phyloP scores from a whole-genome alignment of 441 rosid species.

The Isatis lusitanica region DNA sequence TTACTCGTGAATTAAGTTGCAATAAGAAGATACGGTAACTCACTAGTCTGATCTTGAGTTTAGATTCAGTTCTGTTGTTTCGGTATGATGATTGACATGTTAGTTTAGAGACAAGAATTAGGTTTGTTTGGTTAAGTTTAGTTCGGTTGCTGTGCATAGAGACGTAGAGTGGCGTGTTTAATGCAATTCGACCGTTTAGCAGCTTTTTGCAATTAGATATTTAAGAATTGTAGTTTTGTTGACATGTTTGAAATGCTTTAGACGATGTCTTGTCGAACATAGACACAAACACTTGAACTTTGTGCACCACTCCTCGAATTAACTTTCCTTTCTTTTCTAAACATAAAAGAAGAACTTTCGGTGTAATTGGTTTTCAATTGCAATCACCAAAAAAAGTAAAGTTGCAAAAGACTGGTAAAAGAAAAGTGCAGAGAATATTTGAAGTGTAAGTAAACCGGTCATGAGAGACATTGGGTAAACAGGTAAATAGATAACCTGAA shows the following conservation, averaged over 20 bases:
- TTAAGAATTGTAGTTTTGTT: conserved; percentile 29
- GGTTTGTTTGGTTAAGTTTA: neutral
- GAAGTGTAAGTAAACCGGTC: conserved; percentile 29
- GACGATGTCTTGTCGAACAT: conserved; percentile 34
- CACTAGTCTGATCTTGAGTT: neutral
- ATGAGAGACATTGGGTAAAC: conserved; percentile 29
- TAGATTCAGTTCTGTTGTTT: neutral
- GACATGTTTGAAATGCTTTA: conserved; percentile 29
- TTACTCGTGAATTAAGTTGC: neutral
- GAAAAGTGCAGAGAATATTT: conserved; percentile 39
- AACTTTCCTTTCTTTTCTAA: neutral
- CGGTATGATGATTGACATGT: neutral
- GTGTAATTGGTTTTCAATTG: conserved; percentile 25
- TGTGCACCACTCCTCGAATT: conserved; percentile 34
- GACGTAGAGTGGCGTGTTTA: conserved; percentile 20
- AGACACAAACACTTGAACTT: conserved; percentile 36
- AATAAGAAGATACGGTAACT: neutral
- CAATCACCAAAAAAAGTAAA: conserved; percentile 22
- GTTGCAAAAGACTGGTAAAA: conserved; percentile 34
- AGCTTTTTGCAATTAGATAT: conserved; percentile 29
- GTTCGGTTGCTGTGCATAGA: conserved; percentile 11
- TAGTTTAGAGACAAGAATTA: neutral
- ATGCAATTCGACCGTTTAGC: conserved; percentile 32
- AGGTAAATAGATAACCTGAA: conserved; percentile 29
- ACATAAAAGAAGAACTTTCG: conserved; percentile 15